Evolutionary conservation across 306 rosid genomes (phyloP), one percentile per base, ranked within the genome.

Genomic region (Gillenia trifoliata): DNA sequence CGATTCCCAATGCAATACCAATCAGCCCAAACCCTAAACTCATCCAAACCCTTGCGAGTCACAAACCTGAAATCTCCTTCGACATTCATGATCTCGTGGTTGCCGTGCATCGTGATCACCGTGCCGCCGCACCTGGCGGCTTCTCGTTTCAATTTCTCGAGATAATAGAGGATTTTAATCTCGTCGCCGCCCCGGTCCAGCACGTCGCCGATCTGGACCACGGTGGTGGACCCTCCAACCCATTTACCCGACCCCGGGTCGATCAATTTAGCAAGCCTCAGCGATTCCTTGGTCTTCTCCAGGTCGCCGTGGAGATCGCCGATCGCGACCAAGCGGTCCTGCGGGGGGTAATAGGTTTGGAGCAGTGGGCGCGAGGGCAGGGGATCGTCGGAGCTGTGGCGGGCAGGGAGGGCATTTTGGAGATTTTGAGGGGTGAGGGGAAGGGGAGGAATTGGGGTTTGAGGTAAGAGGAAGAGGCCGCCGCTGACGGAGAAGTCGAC

Each of bases 241-340:
- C 96, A 94, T 62, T 73, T 78, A 15, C 78, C 97, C 15, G 91
- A 66, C 66, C 30, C 66, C 22, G n/a, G 62, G 74, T 94, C 93
- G 43, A 88, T 84, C 31, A 94, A 64, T 9, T 84, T 85, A 20
- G 97, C 96, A 25, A 94, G 84, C 41, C 90, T 80, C 2, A 92
- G 79, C 1, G 97, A 91, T 65, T 92, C 75, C 84, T 83, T 88
- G 16, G 97, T 82, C 86, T 89, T 90, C 29, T 83, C 79, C n/a
- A 94, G 86, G 78, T 94, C 97, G n/a, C 96, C 95, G 29, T 94
- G 98, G 74, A 94, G 88, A 54, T 94, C 97, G 19, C 98, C 98
- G 10, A 94, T 72, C 4, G 97, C 98, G 41, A 91, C 70, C 5
- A 94, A 85, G 11, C 97, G 96, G 6, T 40, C 71, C 55, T 19